These are phyloP conservation scores for Mycosarcoma mackinlayi DNA, from an alignment of 1,284 basidiomycete genomes.

Conservation along the genomic window DNA sequence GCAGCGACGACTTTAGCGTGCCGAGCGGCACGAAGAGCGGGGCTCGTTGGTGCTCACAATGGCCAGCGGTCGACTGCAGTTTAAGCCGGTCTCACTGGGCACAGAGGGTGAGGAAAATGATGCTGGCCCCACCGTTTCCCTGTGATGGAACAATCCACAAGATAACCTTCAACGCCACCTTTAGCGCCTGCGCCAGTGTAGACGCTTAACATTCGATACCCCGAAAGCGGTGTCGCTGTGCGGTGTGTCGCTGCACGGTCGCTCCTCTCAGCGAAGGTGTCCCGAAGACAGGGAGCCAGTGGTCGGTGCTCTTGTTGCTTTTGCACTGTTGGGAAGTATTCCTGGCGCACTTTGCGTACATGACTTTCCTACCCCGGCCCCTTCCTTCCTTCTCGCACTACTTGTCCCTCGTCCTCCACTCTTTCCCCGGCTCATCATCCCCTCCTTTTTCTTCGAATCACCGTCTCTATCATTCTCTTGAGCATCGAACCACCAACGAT, in stretches of 20 bases:
- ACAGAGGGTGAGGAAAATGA: too few relatives aligned
- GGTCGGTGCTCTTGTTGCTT: too few relatives aligned
- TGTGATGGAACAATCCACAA: too few relatives aligned
- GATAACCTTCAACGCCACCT: too few relatives aligned
- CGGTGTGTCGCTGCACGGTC: not conserved
- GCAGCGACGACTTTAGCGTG: too few relatives aligned
- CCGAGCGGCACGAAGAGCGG: too few relatives aligned
- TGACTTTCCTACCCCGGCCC: too few relatives aligned
- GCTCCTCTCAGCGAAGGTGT: too few relatives aligned
- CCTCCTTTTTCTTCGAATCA: too few relatives aligned
- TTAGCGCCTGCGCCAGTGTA: conserved; percentile 1
- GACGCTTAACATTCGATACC: not conserved
- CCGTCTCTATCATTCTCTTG: conserved; percentile 1
- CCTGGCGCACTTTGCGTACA: too few relatives aligned
- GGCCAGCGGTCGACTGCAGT: conserved; percentile 1
- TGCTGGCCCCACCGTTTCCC: too few relatives aligned
- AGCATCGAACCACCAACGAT: not conserved
- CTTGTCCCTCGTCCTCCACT: not conserved
- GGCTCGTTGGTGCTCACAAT: too few relatives aligned
- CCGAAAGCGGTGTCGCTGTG: not conserved
- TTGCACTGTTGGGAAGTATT: not conserved
- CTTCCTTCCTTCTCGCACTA: not conserved
- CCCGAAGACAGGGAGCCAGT: not conserved
- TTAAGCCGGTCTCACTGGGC: not conserved
- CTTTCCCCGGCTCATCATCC: not conserved